Evolutionary conservation across 371 early-diverging fungal species (phyloP).

Genomic region (Fennellomyces sp.): DNA sequence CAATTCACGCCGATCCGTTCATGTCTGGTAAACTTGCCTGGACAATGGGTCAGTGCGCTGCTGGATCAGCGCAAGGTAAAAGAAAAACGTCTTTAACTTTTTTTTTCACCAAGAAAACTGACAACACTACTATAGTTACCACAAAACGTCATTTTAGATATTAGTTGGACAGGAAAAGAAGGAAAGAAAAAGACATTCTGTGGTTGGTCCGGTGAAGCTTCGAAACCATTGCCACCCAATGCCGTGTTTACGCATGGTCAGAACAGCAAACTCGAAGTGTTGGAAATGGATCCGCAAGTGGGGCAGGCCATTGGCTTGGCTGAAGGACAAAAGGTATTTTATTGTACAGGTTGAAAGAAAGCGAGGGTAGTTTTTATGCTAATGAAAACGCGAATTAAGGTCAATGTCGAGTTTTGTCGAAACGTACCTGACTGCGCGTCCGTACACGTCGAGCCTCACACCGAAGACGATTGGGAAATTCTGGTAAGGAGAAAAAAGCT

Average conservation of each 20-base stretch:
- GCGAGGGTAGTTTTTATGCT: not conserved
- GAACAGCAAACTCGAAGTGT: constrained; percentile 51
- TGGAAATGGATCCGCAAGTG: constrained; percentile 77
- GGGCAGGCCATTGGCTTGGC: constrained; percentile 65
- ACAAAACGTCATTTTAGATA: constrained; percentile 67
- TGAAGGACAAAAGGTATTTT: constrained; percentile 76
- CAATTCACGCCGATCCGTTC: constrained; percentile 61
- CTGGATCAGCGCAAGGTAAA: constrained; percentile 69
- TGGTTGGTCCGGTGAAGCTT: constrained; percentile 74
- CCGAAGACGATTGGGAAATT: constrained; percentile 90
- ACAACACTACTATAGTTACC: constrained; percentile 36
- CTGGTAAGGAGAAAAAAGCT: constrained; percentile 48
- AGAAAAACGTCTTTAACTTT: not conserved
- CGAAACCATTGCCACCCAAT: constrained; percentile 42
- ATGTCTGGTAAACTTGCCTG: constrained; percentile 70
- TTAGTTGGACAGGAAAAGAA: constrained; percentile 49
- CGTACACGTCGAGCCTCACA: constrained; percentile 78
- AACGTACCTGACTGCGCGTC: constrained; percentile 61
- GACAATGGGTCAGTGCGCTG: constrained; percentile 64
- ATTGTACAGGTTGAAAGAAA: too few species aligned
- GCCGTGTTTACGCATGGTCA: constrained; percentile 44
- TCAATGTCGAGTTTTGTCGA: constrained; percentile 65
- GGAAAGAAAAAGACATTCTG: constrained; percentile 55
- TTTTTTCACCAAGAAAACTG: not conserved
- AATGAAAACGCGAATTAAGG: too few species aligned